These are phyloP conservation scores for Pythium scleroteichum DNA, from an alignment of 352 stramenopile species.

Conservation along the genomic window DNA sequence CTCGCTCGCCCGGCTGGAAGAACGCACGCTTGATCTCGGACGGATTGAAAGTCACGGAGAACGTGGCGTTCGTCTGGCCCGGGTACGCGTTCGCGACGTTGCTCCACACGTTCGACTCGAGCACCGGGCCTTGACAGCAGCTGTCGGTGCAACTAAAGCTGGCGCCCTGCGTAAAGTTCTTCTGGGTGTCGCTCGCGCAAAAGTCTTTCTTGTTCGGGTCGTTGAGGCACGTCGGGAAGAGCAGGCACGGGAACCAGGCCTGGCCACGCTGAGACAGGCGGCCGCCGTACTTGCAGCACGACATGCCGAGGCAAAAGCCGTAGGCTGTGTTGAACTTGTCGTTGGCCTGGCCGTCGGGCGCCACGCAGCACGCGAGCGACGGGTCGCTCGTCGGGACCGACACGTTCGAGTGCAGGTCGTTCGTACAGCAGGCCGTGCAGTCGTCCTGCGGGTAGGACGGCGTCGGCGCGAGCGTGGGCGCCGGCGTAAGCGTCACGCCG, in stretches of 20 bases:
- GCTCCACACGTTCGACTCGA: conserved; percentile 77
- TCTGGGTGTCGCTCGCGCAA: conserved; percentile 46
- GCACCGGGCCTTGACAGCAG: conserved; percentile 67
- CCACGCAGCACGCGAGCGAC: conserved; percentile 55
- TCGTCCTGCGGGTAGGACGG: conserved; percentile 38
- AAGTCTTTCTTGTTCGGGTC: conserved; percentile 67
- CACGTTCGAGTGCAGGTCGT: conserved; percentile 6
- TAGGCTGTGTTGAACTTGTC: conserved; percentile 60
- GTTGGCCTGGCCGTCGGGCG: conserved; percentile 29
- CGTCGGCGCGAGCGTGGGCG: conserved; percentile 2
- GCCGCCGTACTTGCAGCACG: conserved; percentile 70
- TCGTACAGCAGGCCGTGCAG: conserved; percentile 58
- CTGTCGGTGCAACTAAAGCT: conserved; percentile 69
- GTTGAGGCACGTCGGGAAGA: conserved; percentile 75
- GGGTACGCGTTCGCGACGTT: conserved; percentile 55
- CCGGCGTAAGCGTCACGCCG: neutral
- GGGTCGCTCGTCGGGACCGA: conserved; percentile 30
- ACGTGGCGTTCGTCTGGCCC: conserved; percentile 74
- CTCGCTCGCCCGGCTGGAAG: conserved; percentile 28
- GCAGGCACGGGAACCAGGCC: conserved; percentile 81
- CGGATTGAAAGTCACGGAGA: conserved; percentile 72
- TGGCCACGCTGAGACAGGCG: conserved; percentile 55
- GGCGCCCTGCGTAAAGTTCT: conserved; percentile 53
- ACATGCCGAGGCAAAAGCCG: conserved; percentile 74
- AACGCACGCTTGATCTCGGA: conserved; percentile 72